phyloP scores from a whole-genome alignment of 306 rosid species.

The Hylodesmum podocarpum region DNA sequence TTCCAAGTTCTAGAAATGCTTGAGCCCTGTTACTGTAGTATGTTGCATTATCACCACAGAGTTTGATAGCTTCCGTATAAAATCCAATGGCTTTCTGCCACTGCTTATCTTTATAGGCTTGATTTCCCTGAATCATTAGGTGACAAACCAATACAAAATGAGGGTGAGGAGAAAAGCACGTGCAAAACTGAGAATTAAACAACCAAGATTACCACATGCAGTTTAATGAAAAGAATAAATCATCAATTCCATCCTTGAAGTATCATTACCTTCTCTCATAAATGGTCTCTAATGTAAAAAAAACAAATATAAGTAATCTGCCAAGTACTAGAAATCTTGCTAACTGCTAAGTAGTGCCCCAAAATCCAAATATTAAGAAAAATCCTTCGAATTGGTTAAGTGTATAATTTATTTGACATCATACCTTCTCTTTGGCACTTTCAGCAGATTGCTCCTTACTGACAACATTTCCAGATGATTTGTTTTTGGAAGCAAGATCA shows the following conservation, averaged over 20 bases:
- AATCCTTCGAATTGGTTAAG: background rate
- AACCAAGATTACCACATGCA: constrained; percentile 1
- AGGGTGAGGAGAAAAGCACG: background rate
- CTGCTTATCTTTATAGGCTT: constrained; percentile 89
- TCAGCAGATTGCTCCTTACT: constrained; percentile 90
- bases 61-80: constrained; percentile 94
- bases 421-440: constrained; percentile 86
- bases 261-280: background rate
- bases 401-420: background rate
- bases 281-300: background rate
- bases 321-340: background rate
- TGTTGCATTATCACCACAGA: constrained; percentile 68
- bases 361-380: background rate
- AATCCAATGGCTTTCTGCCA: constrained; percentile 89
- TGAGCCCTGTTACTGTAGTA: constrained; percentile 95
- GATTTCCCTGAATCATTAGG: constrained; percentile 65
- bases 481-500: constrained; percentile 67
- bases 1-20: constrained; percentile 79
- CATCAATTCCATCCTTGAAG: background rate
- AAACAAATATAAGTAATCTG: background rate
- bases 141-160: background rate
- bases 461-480: constrained; percentile 57
- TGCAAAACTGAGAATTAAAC: background rate
- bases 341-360: background rate
- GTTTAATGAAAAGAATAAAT: background rate